Evolutionary conservation across 176 grass and related monocot genomes (phyloP), one percentile per base, ranked within the genome.

Genomic region (Areca catechu): DNA sequence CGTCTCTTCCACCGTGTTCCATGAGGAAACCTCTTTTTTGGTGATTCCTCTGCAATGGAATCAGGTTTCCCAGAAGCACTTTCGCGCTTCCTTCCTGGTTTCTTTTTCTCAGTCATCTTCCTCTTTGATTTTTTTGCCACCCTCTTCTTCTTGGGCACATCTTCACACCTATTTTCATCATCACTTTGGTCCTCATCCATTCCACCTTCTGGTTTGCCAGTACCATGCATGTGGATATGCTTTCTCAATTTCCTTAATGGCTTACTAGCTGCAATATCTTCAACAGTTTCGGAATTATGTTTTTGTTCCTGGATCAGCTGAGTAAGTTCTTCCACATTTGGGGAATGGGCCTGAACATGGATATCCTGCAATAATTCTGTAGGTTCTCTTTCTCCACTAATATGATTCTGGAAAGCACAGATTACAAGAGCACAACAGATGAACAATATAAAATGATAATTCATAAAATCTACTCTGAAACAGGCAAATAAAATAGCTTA

Each of bases 1-100:
- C 67, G 47, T 85, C 67, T 78, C 68, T 65, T 81, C 51, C 70
- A 74, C 84, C 74, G 74, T 65, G 84, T 74, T 37, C 70, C 69
- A 65, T 85, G 86, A 16, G 77, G 65, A 69, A 89, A 79, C 71
- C 81, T 81, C 49, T 78, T 81, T 52, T 67, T 67, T 29, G 62
- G 51, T 67, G 57, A 50, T 48, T 82, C 71, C 58, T 82, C 67
- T 29, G 16, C 43, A 24, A 7, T 10, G 23, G 30, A 49, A 73
- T 78, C 74, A 22, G 69, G 20, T 72, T 53, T 43, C 50, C 81
- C 56, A 20, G 4, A 69, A 43, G 43, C 62, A 79, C 68, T 79
- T 55, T 85, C 85, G 34, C 47, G 53, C 19, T 23, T 67, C 18
- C 15, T 58, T 54, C 28, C 69, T 6, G 70, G 54, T n/a, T 54